Percentiles rank a stretch among this genome's conserved stretches.
These are phyloP conservation scores for Zoysia pacifica DNA, from an alignment of 176 grass and related monocot genomes.

Conservation along the genomic window DNA sequence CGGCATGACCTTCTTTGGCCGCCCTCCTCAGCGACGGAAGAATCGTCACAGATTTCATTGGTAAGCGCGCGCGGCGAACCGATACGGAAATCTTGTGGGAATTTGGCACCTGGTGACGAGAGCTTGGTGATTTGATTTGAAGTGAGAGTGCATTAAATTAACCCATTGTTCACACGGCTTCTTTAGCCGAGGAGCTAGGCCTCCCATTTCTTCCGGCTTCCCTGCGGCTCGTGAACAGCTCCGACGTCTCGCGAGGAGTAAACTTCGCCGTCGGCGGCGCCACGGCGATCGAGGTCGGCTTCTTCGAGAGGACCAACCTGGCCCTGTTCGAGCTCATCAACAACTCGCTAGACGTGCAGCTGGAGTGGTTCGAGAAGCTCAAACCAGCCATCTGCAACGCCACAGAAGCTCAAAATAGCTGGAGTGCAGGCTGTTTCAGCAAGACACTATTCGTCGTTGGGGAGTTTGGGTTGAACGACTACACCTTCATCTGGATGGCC, in stretches of 20 bases:
- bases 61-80: background rate
- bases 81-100: no score
- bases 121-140: no score
- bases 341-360: conserved; percentile 38
- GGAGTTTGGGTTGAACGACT: conserved; percentile 7
- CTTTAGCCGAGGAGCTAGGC: conserved; percentile 43
- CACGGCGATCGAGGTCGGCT: conserved; percentile 46
- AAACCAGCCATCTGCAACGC: background rate
- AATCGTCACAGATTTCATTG: conserved; percentile 49
- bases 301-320: conserved; percentile 34
- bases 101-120: no score
- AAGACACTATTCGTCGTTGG: background rate
- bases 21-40: conserved; percentile 45
- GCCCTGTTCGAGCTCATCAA: conserved; percentile 11
- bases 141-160: no score
- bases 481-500: conserved; percentile 12
- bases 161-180: no score
- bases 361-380: conserved; percentile 55
- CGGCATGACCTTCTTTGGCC: conserved; percentile 53
- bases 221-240: background rate
- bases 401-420: no score
- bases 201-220: conserved; percentile 46
- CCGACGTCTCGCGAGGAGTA: conserved; percentile 29
- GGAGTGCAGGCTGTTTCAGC: background rate
- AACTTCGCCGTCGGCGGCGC: conserved; percentile 60